These are phyloP conservation scores for Entophlyctis luteolus DNA, from an alignment of 192 early-diverging fungal species.

Conservation along the genomic window DNA sequence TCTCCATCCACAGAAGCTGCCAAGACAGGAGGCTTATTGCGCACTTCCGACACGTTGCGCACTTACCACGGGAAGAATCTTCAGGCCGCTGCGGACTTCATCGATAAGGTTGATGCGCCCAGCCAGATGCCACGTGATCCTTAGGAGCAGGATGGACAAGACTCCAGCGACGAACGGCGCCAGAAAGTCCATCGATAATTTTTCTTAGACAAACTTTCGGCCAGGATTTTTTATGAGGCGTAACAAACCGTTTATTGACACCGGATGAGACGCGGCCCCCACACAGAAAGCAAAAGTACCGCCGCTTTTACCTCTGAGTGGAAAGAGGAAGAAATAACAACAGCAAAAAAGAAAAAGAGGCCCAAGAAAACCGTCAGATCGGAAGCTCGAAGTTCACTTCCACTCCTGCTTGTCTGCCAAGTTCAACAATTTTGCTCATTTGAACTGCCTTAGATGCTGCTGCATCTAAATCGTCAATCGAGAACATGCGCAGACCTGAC, in stretches of 20 bases:
- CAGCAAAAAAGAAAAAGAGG: no score
- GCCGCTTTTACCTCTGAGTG: no score
- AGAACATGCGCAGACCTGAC: slow-evolving; percentile 87
- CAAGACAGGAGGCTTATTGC: not conserved
- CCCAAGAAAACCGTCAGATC: no score
- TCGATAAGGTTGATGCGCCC: not conserved
- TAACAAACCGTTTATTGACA: no score
- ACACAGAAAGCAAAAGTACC: no score
- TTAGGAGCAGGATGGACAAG: not conserved
- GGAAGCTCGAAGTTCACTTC: slow-evolving; percentile 65
- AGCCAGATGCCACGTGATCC: not conserved
- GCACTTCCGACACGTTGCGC: not conserved
- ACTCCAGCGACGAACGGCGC: no score
- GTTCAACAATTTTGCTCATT: slow-evolving; percentile 75
- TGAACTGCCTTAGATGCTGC: slow-evolving; percentile 87
- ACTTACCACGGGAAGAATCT: not conserved
- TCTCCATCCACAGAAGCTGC: not conserved
- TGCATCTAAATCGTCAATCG: slow-evolving; percentile 91
- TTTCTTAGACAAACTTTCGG: no score
- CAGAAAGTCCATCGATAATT: no score
- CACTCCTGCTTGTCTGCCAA: slow-evolving; percentile 71
- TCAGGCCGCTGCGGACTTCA: not conserved
- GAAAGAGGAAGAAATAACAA: no score
- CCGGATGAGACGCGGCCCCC: no score
- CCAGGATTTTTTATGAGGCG: no score